phyloP scores from a whole-genome alignment of 176 grass and related monocot species.

The Rhynchospora tenuis region DNA sequence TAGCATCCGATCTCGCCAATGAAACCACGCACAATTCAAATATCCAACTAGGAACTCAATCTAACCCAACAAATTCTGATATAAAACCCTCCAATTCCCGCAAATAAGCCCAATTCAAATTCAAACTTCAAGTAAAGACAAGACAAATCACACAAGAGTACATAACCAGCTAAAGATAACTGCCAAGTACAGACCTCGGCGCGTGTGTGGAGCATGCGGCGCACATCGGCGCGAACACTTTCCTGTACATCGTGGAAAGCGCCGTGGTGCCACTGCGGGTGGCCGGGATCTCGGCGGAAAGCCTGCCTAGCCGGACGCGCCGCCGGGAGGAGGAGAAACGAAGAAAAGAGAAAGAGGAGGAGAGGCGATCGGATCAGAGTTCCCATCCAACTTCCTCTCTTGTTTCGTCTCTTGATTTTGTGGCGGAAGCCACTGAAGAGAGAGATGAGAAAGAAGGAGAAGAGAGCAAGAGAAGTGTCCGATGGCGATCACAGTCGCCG shows the following conservation, averaged over 20 bases:
- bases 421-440: constrained; percentile 8
- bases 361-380: neutral
- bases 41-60: neutral
- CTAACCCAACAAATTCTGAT: neutral
- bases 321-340: constrained; percentile 22
- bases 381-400: constrained; percentile 2
- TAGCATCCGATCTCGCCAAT: neutral
- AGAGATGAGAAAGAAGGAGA: neutral
- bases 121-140: neutral
- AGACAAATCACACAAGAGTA: constrained; percentile 5
- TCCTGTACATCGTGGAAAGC: constrained; percentile 83
- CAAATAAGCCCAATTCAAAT: neutral
- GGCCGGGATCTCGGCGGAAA: constrained; percentile 80
- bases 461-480: neutral
- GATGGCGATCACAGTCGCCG: neutral
- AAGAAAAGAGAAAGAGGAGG: constrained; percentile 17
- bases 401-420: neutral
- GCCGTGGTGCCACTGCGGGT: constrained; percentile 82
- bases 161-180: neutral
- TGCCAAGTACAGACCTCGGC: constrained; percentile 50
- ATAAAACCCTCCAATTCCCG: neutral
- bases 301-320: constrained; percentile 38
- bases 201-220: constrained; percentile 88
- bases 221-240: constrained; percentile 73
- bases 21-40: neutral